Evolutionary conservation across 768 basidiomycete species (phyloP).

Genomic region (Termitomyces heimii): DNA sequence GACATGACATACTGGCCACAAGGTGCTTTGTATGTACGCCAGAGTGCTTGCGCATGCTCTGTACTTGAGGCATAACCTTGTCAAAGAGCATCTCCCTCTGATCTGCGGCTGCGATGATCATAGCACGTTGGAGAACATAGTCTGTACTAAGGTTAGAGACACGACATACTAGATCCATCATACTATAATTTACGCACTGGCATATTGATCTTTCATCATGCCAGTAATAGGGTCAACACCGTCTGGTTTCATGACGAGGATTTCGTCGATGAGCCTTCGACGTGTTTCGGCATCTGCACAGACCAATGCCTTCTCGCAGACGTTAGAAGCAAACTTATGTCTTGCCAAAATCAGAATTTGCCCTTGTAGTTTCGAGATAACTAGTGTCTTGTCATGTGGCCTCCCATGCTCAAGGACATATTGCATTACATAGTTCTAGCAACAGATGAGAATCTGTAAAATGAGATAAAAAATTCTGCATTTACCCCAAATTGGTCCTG

Average conservation of each 20-base stretch:
- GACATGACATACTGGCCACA: constrained; percentile 56
- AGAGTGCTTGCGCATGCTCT: constrained; percentile 65
- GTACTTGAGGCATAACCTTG: constrained; percentile 61
- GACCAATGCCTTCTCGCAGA: constrained; percentile 85
- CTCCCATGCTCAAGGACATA: constrained; percentile 83
- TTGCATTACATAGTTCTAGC: constrained; percentile 91
- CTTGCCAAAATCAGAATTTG: constrained; percentile 75
- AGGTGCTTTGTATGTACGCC: constrained; percentile 78
- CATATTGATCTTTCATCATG: constrained; percentile 86
- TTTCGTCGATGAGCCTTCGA: constrained; percentile 70
- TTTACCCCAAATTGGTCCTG: constrained; percentile 60
- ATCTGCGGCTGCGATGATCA: constrained; percentile 61
- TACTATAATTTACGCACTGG: constrained; percentile 48
- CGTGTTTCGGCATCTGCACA: constrained; percentile 62
- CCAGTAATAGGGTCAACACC: constrained; percentile 64
- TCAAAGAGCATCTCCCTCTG: constrained; percentile 64
- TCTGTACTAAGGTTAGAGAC: constrained; percentile 35
- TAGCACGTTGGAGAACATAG: constrained; percentile 80
- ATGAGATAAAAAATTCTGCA: constrained; percentile 5
- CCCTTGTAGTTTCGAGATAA: constrained; percentile 67
- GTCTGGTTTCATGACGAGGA: constrained; percentile 60
- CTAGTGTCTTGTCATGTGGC: constrained; percentile 56
- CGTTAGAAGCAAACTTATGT: constrained; percentile 95
- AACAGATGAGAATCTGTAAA: constrained; percentile 12
- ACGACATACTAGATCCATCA: neutral